phyloP scores from a whole-genome alignment of 2,329 filamentous ascomycete genomes.

The Ceratocystis lukuohia region DNA sequence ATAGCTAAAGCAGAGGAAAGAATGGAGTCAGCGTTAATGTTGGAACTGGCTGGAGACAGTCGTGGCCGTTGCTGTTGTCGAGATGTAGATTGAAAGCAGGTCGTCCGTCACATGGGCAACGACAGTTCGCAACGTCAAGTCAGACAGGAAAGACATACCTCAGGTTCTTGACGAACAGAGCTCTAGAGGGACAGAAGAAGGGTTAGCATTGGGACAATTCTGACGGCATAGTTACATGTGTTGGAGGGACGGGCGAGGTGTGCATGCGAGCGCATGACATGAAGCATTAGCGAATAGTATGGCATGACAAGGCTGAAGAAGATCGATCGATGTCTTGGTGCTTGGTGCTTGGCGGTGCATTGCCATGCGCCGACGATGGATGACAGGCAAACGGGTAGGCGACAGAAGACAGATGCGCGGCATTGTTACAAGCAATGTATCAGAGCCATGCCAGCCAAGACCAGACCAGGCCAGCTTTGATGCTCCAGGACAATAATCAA shows the following conservation, averaged over 20 bases:
- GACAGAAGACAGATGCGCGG: constrained; percentile 2
- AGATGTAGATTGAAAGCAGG: background rate
- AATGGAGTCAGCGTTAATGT: background rate
- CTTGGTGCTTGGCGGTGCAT: background rate
- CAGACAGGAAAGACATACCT: constrained; percentile 44
- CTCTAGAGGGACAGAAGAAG: constrained; percentile 41
- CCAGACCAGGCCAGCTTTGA: background rate
- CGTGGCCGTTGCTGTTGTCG: background rate
- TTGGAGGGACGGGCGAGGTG: background rate
- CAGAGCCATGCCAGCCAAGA: background rate
- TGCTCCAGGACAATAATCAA: background rate
- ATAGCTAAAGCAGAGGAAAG: constrained; percentile 50
- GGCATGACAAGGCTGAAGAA: constrained; percentile 1
- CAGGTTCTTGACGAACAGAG: constrained; percentile 99
- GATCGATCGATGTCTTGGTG: background rate
- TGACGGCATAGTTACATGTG: background rate
- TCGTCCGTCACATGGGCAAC: background rate
- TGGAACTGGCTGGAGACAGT: background rate
- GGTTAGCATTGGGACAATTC: constrained; percentile 11
- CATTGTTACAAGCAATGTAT: constrained; percentile 12
- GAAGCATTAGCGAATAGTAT: background rate
- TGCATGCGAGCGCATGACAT: background rate
- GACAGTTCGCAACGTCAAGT: background rate
- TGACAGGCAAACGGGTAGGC: background rate
- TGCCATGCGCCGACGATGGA: background rate